Percentiles rank a stretch among this genome's conserved stretches.
These are phyloP conservation scores for Bonia amplexicaulis DNA, from an alignment of 176 grass and related monocot genomes.

Conservation along the genomic window DNA sequence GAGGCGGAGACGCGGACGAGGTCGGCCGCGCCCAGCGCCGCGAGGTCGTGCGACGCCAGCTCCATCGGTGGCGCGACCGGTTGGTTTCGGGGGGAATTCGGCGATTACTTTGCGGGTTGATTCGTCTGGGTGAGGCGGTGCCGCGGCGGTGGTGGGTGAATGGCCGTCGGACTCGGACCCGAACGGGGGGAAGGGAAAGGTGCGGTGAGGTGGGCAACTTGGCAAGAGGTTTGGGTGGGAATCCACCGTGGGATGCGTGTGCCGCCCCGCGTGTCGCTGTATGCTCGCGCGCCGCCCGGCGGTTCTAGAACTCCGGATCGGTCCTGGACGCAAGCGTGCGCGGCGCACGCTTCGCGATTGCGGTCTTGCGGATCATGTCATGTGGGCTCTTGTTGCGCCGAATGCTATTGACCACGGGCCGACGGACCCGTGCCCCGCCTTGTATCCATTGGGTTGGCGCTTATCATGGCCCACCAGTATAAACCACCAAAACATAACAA, in stretches of 20 bases:
- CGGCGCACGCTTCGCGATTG: too few relatives aligned
- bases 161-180: neutral
- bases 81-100: neutral
- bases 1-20: slow-evolving; percentile 62
- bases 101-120: neutral
- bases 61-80: slow-evolving; percentile 33
- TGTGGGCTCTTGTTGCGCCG: neutral
- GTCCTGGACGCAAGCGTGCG: neutral
- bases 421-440: neutral
- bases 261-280: slow-evolving; percentile 1
- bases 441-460: too few relatives aligned
- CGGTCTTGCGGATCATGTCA: neutral
- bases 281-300: neutral
- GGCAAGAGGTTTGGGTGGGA: neutral
- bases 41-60: slow-evolving; percentile 48
- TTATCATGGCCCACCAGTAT: too few relatives aligned
- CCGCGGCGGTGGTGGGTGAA: neutral
- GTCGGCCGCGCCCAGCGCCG: slow-evolving; percentile 52
- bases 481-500: too few relatives aligned
- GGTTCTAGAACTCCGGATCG: neutral
- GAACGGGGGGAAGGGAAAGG: neutral
- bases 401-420: neutral
- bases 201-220: neutral
- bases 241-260: neutral
- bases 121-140: neutral